Evolutionary conservation across 768 basidiomycete genomes (phyloP), one percentile per base, ranked within the genome.

Genomic region (Boletus sp.): DNA sequence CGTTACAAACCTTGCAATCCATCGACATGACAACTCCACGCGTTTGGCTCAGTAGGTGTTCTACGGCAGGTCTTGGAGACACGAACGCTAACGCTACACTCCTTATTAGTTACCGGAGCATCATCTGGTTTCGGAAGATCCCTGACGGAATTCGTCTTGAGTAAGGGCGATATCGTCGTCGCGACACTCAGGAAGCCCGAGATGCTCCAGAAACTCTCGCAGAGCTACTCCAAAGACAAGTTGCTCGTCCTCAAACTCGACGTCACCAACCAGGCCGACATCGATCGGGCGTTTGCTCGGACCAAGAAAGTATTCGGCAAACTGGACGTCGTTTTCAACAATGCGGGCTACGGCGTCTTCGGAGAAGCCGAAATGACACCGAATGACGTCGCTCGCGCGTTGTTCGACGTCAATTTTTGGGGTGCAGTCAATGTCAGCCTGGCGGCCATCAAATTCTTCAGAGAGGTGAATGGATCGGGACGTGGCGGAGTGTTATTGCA

Each of bases 181-280:
- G 78, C 80, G 6, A 78, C 79, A 18, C 66, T 77, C 41, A 74
- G 79, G 45, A 74, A 66, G 36, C 77, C 78, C 2, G 71, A 62
- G 18, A 37, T 50, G 7, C 66, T 67, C 36, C 36, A 51, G 11
- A 39, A 58, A 0, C 56, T 61, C 33, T 40, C 48, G 1, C 24
- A 39, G 14, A 20, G 2, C 15, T 50, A 64, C 29, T n/a, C 62
- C 12, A 29, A 45, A 36, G 52, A 59, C 14, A 56, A 11, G n/a
- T 24, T 67, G 9, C 62, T 66, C 50, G 53, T 64, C 2, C 32
- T 61, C 48, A 40, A 53, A 37, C 42, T 67, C 7, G 57, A 67
- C 6, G 56, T 66, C 7, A 56, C 47, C n/a, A 58, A 45, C 37
- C 50, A 57, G 2, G 45, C 55, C 9, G 61, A 60, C 1, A 36